Percentiles rank a stretch among this genome's conserved stretches.
Evolutionary conservation across 2,329 filamentous ascomycete genomes (phyloP).

Genomic region (Xylariomycetidae sp.): DNA sequence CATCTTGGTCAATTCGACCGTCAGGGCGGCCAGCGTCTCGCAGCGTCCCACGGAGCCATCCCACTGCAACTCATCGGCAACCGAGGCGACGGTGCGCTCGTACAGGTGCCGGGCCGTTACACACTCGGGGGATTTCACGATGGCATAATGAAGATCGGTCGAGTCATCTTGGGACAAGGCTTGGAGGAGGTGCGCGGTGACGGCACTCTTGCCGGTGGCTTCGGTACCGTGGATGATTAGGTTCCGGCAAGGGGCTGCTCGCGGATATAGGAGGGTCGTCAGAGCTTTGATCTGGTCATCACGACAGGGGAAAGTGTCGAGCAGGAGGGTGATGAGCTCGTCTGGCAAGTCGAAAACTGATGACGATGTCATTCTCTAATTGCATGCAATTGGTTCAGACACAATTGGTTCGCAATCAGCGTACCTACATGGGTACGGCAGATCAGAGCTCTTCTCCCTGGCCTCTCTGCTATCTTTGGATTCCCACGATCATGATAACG

Average conservation of each 20-base stretch:
- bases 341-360: conserved; percentile 51
- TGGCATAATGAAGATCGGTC: conserved; percentile 49
- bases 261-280: conserved; percentile 55
- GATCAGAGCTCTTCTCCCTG: too few species aligned
- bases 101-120: conserved; percentile 74
- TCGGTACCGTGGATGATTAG: conserved; percentile 80
- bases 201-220: conserved; percentile 78
- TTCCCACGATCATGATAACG: too few species aligned
- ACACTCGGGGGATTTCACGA: conserved; percentile 69
- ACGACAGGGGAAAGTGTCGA: conserved; percentile 50
- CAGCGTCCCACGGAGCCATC: conserved; percentile 53
- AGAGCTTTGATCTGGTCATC: conserved; percentile 56
- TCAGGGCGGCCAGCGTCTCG: conserved; percentile 74
- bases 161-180: conserved; percentile 31
- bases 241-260: conserved; percentile 65
- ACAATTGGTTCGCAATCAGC: too few species aligned
- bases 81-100: conserved; percentile 61
- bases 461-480: too few species aligned
- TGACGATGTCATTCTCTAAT: too few species aligned
- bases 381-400: too few species aligned
- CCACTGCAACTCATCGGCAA: conserved; percentile 47
- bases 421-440: too few species aligned
- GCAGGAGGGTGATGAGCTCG: conserved; percentile 42
- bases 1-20: conserved; percentile 65
- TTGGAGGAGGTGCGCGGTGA: conserved; percentile 60